phyloP scores from a whole-genome alignment of 257 asterid species.

The Cinchona pubescens region DNA sequence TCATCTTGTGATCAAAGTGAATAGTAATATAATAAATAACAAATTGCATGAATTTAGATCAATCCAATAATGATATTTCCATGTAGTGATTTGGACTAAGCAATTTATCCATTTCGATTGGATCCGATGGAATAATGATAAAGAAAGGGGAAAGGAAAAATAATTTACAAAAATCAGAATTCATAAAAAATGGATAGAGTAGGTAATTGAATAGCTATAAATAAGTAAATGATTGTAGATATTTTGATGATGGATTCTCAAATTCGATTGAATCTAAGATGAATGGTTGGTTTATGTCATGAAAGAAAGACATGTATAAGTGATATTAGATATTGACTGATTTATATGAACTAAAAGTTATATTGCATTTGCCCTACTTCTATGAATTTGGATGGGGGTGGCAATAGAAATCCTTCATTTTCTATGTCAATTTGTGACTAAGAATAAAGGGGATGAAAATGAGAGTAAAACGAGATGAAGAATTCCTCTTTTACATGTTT shows the following conservation, averaged over 20 bases:
- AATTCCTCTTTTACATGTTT: too few relatives aligned
- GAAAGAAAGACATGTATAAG: constrained; percentile 1
- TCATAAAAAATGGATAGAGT: background rate
- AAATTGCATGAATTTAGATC: too few relatives aligned
- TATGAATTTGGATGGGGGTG: background rate
- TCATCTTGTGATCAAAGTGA: too few relatives aligned
- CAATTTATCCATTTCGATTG: too few relatives aligned
- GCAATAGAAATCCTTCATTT: background rate
- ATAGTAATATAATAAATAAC: too few relatives aligned
- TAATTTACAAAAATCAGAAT: background rate
- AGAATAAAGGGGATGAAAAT: too few relatives aligned
- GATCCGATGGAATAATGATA: too few relatives aligned
- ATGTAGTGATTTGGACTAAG: too few relatives aligned
- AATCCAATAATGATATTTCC: too few relatives aligned
- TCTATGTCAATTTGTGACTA: background rate
- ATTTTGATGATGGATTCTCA: background rate
- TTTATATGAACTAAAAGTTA: background rate
- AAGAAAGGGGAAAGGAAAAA: too few relatives aligned
- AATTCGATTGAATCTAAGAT: constrained; percentile 3
- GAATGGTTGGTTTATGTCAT: background rate
- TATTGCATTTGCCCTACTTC: background rate
- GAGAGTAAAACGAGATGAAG: too few relatives aligned
- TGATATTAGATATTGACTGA: constrained; percentile 1
- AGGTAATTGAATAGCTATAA: constrained; percentile 5
- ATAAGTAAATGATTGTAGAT: background rate